Evolutionary conservation across 495 filamentous ascomycete species (phyloP), one percentile per base, ranked within the genome.

Genomic region (Ramalina intermedia): DNA sequence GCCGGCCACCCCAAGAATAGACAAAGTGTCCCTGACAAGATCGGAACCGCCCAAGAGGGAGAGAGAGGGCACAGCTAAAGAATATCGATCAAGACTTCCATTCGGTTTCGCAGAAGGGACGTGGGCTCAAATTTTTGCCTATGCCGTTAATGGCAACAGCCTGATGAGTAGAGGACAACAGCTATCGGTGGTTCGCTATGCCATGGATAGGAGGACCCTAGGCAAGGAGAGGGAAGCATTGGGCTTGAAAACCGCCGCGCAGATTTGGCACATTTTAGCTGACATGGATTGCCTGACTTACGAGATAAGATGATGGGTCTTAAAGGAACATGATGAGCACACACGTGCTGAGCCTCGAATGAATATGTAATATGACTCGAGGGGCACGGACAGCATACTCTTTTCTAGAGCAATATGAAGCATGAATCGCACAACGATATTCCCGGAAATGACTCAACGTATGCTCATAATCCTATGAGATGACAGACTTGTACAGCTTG

Each of bases 81-180:
- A 6, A 21, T 55, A 58, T 38, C 49, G 43, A 18, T 47, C 55
- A 26, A 35, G 51, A 11, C 49, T 57, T n/a, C 46, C 51, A 16
- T 41, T 24, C 35, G 60, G 59, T 2, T 48, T 70, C 20, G 48
- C 66, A 2, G 46, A 60, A 17, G 48, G 63, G 12, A 9, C 63
- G 11, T 69, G 64, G 65, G 54, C 56, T 11, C 44, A 54, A 14
- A 67, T 70, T 38, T 58, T 70, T 26, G 60, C 57, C 4, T 42
- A 58, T n/a, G 58, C 58, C 2, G 51, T 60, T 14, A 58, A 54
- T 12, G 65, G 61, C 1, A 50, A 68, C 6, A 57, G 57, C 9
- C 53, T 69, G 37, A 48, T 70, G 37, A 62, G 63, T 49, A 41
- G 37, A 6, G 50, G 55, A 4, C 67, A 70, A 49, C 66, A 69